Evolutionary conservation across 495 filamentous ascomycete genomes (phyloP), one percentile per base, ranked within the genome.

Genomic region (Daldinia loculata): DNA sequence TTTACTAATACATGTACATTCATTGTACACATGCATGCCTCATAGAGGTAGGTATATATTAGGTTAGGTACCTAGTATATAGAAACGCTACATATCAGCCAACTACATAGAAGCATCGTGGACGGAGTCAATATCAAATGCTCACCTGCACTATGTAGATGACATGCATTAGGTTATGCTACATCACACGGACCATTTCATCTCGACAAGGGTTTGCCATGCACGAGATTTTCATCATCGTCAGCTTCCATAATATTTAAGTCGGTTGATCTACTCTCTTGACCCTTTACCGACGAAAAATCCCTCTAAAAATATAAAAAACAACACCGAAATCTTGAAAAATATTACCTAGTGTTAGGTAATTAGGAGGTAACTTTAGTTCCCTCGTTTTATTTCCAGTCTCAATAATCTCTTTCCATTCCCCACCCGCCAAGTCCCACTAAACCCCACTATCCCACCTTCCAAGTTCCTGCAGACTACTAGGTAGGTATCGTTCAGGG

Each of bases 391-490:
- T 12, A 22, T 48, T 48, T 24, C 8, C 41, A 45, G 24, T 9
- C 17, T 45, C 26, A 53, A n/a, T 27, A 29, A 27, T 6, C 9
- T 53, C 50, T 22, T 27, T 29, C 12, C n/a, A 15, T 17, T 24
- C 64, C 12, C 55, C 56, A 68, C 51, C 22, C 7, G 29, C 30
- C 30, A 9, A 50, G 17, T 17, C 51, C 57, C 29, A 36, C 53
- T 4, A n/a, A 39, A 38, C 51, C 39, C 57, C 57, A 50, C 66
- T 36, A 60, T 36, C 64, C 63, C 62, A 41, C 52, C 52, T 56
- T 38, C n/a, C n/a, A n/a, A n/a, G n/a, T n/a, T n/a, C 14, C 39
- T 56, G 62, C 53, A 57, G 52, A 24, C 39, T 17, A 32, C 8
- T 9, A 6, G 27, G 2, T 9, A 32, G 30, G 30, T 32, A 65